These are phyloP conservation scores for Bondarzewia mesenterica DNA, from an alignment of 1,284 basidiomycete species.

Conservation along the genomic window DNA sequence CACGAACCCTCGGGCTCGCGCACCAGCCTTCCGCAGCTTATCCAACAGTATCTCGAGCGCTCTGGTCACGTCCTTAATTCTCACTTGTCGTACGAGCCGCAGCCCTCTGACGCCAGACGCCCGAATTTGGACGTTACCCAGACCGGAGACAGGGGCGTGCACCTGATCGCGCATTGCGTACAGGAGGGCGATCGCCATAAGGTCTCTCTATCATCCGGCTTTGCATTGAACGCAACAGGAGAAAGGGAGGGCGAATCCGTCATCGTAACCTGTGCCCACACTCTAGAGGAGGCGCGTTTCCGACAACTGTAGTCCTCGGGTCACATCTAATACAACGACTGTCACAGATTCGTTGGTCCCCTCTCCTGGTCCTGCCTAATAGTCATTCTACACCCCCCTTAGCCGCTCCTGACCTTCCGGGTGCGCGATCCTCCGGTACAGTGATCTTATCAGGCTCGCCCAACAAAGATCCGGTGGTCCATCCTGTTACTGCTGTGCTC, in stretches of 20 bases:
- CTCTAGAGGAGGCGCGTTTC: slow-evolving; percentile 48
- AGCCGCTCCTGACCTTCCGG: slow-evolving; percentile 13
- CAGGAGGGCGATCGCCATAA: slow-evolving; percentile 34
- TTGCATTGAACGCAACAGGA: slow-evolving; percentile 36
- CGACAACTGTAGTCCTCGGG: neutral
- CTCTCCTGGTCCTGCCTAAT: slow-evolving; percentile 21
- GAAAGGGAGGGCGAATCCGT: slow-evolving; percentile 27
- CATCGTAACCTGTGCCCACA: slow-evolving; percentile 61
- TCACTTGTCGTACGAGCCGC: slow-evolving; percentile 43
- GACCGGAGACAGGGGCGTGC: slow-evolving; percentile 33
- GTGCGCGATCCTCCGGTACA: slow-evolving; percentile 29
- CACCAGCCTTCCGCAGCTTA: slow-evolving; percentile 10
- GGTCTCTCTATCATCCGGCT: slow-evolving; percentile 55
- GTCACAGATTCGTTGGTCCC: slow-evolving; percentile 37
- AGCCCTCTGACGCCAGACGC: slow-evolving; percentile 28
- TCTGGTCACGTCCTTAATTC: slow-evolving; percentile 35
- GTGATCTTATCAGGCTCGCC: slow-evolving; percentile 30
- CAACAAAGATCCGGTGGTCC: slow-evolving; percentile 23
- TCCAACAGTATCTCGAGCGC: slow-evolving; percentile 16
- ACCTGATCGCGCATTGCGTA: slow-evolving; percentile 52
- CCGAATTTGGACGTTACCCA: slow-evolving; percentile 16
- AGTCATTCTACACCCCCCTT: slow-evolving; percentile 11
- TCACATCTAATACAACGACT: neutral
- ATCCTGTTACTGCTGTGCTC: slow-evolving; percentile 40
- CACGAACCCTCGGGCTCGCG: slow-evolving; percentile 3